Evolutionary conservation across 352 stramenopile species (phyloP).

Genomic region (Halophytophthora polymorphica): DNA sequence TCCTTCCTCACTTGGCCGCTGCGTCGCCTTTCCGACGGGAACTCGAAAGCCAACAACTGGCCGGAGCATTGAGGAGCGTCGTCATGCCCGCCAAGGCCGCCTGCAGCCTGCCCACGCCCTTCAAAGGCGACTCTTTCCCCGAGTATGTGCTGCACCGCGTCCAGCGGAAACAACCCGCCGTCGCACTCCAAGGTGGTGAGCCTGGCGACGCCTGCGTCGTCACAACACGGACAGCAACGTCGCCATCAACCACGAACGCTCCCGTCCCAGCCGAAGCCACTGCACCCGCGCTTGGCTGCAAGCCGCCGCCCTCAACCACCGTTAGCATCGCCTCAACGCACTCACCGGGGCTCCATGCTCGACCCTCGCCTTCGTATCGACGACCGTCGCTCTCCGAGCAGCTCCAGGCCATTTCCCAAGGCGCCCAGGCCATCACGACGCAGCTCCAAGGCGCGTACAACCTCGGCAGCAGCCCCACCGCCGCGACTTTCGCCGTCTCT

Average conservation of each 20-base stretch:
- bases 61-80: no score
- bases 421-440: conserved; percentile 43
- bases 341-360: conserved; percentile 2
- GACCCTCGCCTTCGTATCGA: conserved; percentile 10
- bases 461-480: conserved; percentile 15
- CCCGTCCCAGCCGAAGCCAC: conserved; percentile 9
- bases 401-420: conserved; percentile 52
- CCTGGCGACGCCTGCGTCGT: background rate
- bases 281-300: background rate
- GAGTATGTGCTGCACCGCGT: conserved; percentile 48
- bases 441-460: conserved; percentile 47
- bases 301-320: conserved; percentile 6
- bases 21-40: no score
- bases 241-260: background rate
- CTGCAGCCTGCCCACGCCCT: conserved; percentile 20
- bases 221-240: background rate
- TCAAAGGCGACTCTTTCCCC: conserved; percentile 68
- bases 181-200: conserved; percentile 1
- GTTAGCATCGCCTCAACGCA: background rate
- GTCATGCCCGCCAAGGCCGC: conserved; percentile 19
- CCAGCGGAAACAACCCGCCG: conserved; percentile 2
- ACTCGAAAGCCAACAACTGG: no score
- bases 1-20: no score
- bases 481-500: conserved; percentile 1
- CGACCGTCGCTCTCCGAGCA: conserved; percentile 63